Base-by-base conservation (phyloP, 2,329 filamentous ascomycete species). In the Camillea tinctor region DNA sequence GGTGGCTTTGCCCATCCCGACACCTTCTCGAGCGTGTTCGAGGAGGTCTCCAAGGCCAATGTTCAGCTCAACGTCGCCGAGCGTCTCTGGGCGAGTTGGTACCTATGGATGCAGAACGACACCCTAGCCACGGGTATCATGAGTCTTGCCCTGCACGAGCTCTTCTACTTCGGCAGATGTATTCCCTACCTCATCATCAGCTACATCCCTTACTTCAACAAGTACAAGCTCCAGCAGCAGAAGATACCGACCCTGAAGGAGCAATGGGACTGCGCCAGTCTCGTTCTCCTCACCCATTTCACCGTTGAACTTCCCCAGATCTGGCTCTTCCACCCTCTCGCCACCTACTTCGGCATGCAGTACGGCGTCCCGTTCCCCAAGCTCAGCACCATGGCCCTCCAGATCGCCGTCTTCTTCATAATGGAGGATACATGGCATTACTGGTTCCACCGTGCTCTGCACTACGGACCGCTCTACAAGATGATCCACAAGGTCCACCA, bases 401-500 rank as follows among this genome's bases (percentile, higher is more conserved):
- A 99, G 72, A 94, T 99, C 68, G 85, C 88, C 62, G 83, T 98
- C 74, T 96, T 98, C 84, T 99, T 99, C 79, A 85, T 98, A 60
- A 79, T 97, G 72, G 95, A 99, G 78, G 95, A 99, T 77, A 82
- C 94, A 67, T 99, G 95, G 95, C 95, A 99, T 79, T 99, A 99
- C 84, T 98, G 93, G 88, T 88, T 87, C 68, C 95, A 99, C 80
- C 92, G 95, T 69, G 86, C 85, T 50, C 87, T 99, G 79, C 95
- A 99, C 83, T 96, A 92, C 81, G 93, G 92, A 21, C 92, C 93
- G 48, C 88, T 99, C 5, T 99, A 99, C 87, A 96, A 93, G 82
- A 86, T 88, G 72, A 91, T 99, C 71, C 95, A 99, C 86, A 99
- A 99, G 83, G 93, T 99, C 70, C 95, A 99, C 81, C 95, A 99